These are phyloP conservation scores for Calophaca sinica DNA, from an alignment of 306 rosid species.

Conservation along the genomic window DNA sequence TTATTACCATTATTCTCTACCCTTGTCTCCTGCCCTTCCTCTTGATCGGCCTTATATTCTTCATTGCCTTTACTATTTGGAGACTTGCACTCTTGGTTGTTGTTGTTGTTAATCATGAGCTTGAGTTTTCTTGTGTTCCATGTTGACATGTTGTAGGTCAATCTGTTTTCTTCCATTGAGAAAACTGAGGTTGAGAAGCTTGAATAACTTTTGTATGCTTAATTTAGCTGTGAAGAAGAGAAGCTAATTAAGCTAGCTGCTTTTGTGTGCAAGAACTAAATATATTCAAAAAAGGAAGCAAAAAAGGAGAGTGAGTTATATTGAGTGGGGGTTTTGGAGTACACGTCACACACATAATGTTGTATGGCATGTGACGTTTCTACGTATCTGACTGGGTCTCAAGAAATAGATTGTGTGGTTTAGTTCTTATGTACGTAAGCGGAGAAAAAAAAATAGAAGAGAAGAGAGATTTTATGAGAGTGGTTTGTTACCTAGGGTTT, in stretches of 20 bases:
- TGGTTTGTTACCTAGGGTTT: constrained; percentile 46
- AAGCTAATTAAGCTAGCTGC: neutral
- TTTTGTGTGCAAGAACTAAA: constrained; percentile 23
- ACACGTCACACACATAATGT: constrained; percentile 55
- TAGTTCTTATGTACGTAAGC: constrained; percentile 44
- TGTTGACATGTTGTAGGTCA: constrained; percentile 11
- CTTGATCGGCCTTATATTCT: neutral
- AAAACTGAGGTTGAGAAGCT: too few relatives aligned
- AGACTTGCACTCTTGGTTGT: constrained; percentile 26
- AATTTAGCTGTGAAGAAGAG: constrained; percentile 16
- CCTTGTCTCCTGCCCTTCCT: too few relatives aligned
- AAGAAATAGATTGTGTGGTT: constrained; percentile 58
- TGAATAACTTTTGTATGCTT: neutral
- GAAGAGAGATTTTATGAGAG: constrained; percentile 19
- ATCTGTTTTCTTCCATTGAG: constrained; percentile 44
- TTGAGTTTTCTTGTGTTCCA: constrained; percentile 22
- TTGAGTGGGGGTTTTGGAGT: constrained; percentile 52
- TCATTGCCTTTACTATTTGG: neutral
- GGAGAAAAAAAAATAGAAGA: neutral
- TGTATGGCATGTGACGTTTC: constrained; percentile 62
- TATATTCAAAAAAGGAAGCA: neutral
- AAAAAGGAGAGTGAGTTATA: constrained; percentile 36
- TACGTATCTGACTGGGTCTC: constrained; percentile 52
- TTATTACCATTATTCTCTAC: neutral
- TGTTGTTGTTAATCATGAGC: neutral